Evolutionary conservation across 208 protist genomes (phyloP), one percentile per base, ranked within the genome.

Genomic region (Leishmania tropica): DNA sequence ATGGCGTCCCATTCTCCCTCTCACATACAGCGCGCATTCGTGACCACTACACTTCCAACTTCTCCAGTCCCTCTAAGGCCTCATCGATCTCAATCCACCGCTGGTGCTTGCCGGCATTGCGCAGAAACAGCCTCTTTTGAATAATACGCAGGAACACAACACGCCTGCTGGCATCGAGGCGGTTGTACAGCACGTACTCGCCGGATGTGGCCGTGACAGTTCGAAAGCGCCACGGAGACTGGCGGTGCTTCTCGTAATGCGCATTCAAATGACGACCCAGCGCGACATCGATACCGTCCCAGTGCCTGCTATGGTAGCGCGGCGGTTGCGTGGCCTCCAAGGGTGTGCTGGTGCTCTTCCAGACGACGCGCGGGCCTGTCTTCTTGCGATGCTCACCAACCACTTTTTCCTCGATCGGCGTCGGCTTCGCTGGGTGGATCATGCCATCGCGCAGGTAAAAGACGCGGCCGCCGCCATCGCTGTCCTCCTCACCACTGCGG

Each of bases 161-260:
- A 40, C 68, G 58, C 78, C 92, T 93, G 45, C 83, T 40, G 5
- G 80, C 83, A 17, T 51, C 83, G 21, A 82, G 70, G 15, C 83
- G 85, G 79, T 94, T 89, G 84, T 94, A 94, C 37, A 95, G 65
- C 0, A 95, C 87, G 81, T 96, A 96, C 88, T 93, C 89, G n/a
- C 94, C 93, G 3, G 81, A 65, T 31, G 79, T 88, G 1, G 89
- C 77, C 6, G 86, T 82, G 15, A 94, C 75, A 19, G 79, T 85
- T 47, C 85, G 88, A 65, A 96, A 89, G 35, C 91, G 91, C 89
- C 88, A 88, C 31, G 83, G 80, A 21, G 87, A 92, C 31, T 76
- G 7, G 15, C 86, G 82, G 77, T 87, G 54, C 11, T 47, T n/a
- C 35, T 37, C 54, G 81, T 93, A 96, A 81, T 94, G 83, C 45